Base-by-base conservation (phyloP, 2,329 filamentous ascomycete species). In the Neospermospora avenae region DNA sequence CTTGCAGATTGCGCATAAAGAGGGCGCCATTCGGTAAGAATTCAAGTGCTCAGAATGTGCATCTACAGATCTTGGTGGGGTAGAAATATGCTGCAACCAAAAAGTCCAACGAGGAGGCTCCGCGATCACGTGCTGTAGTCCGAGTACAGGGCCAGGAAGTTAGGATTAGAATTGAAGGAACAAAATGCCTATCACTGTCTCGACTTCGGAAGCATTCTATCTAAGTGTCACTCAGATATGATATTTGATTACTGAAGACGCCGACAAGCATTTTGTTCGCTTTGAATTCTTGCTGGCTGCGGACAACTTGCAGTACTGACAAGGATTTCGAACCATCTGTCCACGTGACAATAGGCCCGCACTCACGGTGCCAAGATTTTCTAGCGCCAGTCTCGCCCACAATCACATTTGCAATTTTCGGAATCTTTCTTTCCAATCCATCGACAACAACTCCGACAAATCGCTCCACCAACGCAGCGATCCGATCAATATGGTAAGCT, bases 1-100 rank as follows among this genome's bases (percentile, higher is more conserved):
- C 65, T 88, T 82, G 77, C 95, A 99, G 65, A 87, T 79, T 55
- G 86, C 85, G 74, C 95, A 99, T 22, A 82, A 77, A 20, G 84
- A 81, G 22, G 92, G 91, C 7, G 92, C 81, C 93, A 97, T 69
- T 44, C 61, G 56, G 24, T 18, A 22, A 42, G 42, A 25, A 16
- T 34, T 25, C 22, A 20, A 25, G 22, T 10, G 48, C 55, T 48
- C 34, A 11, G 25, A 28, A 31, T 28, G 35, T 41, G 22, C 28
- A 39, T 16, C 14, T 48, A 13, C 7, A 16, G 39, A 13, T 14
- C 44, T 24, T 58, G 46, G 48, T 37, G 46, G 48, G 28, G 46
- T 52, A 31, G 22, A 34, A 46, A 11, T 34, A 16, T 10, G 16
- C 14, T 39, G 44, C 58, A 28, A 34, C 39, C 48, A 41, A 46